Conservation (phyloP, 2,329 filamentous ascomycete species). For the Sclerotinia subarctica region DNA sequence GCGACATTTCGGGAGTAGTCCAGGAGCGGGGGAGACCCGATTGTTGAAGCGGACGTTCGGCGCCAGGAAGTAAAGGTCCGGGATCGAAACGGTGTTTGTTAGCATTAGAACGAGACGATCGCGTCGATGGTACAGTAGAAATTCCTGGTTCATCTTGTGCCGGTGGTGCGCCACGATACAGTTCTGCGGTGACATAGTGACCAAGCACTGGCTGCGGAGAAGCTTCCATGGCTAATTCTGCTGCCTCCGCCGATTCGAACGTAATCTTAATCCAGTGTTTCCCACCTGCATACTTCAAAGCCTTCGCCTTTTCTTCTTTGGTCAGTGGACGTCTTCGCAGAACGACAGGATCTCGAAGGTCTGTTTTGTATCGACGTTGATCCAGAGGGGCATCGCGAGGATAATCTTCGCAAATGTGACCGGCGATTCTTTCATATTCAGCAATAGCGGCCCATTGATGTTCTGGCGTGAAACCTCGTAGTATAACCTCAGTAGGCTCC, state of each 20-base stretch:
- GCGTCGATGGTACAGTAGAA: slow-evolving; percentile 14
- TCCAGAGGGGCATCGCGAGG: slow-evolving; percentile 75
- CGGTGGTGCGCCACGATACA: slow-evolving; percentile 63
- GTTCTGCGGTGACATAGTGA: slow-evolving; percentile 67
- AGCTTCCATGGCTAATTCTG: slow-evolving; percentile 64
- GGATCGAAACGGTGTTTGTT: slow-evolving; percentile 23
- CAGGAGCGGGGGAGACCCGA: slow-evolving; percentile 33
- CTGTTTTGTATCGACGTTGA: slow-evolving; percentile 67
- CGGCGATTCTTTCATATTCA: slow-evolving; percentile 83
- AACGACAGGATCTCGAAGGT: slow-evolving; percentile 69
- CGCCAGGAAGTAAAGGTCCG: slow-evolving; percentile 21
- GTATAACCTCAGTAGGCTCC: slow-evolving; percentile 72
- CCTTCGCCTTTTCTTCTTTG: slow-evolving; percentile 69
- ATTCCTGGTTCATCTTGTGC: slow-evolving; percentile 53
- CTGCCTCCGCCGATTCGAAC: slow-evolving; percentile 70
- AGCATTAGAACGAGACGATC: slow-evolving; percentile 20
- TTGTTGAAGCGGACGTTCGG: slow-evolving; percentile 22
- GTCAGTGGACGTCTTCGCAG: slow-evolving; percentile 64
- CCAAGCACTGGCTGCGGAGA: slow-evolving; percentile 72
- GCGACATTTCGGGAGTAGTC: slow-evolving; percentile 32
- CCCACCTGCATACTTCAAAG: slow-evolving; percentile 78
- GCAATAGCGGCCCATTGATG: slow-evolving; percentile 83
- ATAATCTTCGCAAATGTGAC: slow-evolving; percentile 89
- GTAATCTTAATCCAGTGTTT: slow-evolving; percentile 90
- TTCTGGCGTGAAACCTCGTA: slow-evolving; percentile 72